A percentile compares a stretch with the other conserved stretches of the same genome.
These are phyloP conservation scores for Phlebopus sp. DNA, from an alignment of 1,284 basidiomycete genomes.

Conservation along the genomic window DNA sequence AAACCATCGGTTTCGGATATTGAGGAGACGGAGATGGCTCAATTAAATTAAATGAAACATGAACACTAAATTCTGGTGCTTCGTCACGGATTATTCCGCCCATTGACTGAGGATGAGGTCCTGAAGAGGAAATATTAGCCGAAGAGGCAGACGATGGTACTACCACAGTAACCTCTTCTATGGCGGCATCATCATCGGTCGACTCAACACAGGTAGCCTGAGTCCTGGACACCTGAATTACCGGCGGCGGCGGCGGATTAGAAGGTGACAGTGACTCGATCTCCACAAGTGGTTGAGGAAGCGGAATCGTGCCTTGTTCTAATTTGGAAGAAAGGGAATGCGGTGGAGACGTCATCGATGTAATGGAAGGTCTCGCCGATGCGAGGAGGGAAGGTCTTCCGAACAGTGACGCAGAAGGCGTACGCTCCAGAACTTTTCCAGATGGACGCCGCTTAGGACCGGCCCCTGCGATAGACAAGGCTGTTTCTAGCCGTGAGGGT, in stretches of 20 bases:
- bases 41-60: constrained; percentile 6
- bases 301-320: constrained; percentile 1
- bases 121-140: not conserved
- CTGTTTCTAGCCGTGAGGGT: constrained; percentile 58
- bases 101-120: constrained; percentile 12
- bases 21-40: not conserved
- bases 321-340: not conserved
- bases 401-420: constrained; percentile 28
- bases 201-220: constrained; percentile 6
- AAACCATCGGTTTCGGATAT: constrained; percentile 12
- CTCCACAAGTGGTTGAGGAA: constrained; percentile 6
- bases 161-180: constrained; percentile 23
- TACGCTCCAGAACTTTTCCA: constrained; percentile 10
- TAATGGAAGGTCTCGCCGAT: constrained; percentile 10
- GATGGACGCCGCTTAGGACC: constrained; percentile 36
- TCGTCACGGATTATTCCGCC: constrained; percentile 15
- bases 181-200: constrained; percentile 29
- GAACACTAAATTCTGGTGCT: constrained; percentile 3
- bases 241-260: not conserved
- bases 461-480: constrained; percentile 60
- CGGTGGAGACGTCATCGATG: not conserved
- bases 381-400: constrained; percentile 35
- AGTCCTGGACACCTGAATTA: not conserved
- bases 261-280: constrained; percentile 2
- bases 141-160: constrained; percentile 4